Percentiles rank a stretch among this genome's conserved stretches.
phyloP scores from a whole-genome alignment of 306 rosid species.

The Ochetophila trinervis region DNA sequence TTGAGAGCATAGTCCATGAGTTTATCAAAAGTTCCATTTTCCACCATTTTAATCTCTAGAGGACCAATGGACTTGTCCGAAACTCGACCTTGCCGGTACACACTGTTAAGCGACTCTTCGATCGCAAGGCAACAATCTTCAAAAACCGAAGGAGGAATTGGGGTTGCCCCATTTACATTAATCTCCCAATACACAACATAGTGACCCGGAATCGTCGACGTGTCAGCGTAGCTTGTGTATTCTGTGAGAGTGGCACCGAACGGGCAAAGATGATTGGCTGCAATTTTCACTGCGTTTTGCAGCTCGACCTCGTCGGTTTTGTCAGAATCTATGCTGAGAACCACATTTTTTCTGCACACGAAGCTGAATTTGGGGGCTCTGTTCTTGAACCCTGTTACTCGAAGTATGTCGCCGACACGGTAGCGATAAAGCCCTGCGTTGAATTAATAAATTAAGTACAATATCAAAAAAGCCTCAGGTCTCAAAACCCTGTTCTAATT shows the following conservation, averaged over 20 bases:
- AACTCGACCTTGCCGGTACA: slow-evolving; percentile 54
- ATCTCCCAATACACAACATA: slow-evolving; percentile 67
- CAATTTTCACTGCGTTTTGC: slow-evolving; percentile 50
- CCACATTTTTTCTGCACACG: slow-evolving; percentile 54
- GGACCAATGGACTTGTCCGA: slow-evolving; percentile 55
- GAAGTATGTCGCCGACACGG: slow-evolving; percentile 53
- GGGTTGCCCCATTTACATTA: neutral
- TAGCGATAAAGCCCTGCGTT: slow-evolving; percentile 55
- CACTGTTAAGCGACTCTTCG: slow-evolving; percentile 47
- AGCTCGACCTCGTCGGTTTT: slow-evolving; percentile 62
- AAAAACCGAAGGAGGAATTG: slow-evolving; percentile 38
- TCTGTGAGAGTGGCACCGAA: slow-evolving; percentile 37
- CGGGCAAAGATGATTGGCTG: slow-evolving; percentile 32
- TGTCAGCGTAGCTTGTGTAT: slow-evolving; percentile 52
- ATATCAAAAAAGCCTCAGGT: neutral
- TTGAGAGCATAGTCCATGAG: slow-evolving; percentile 55
- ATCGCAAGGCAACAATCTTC: slow-evolving; percentile 46
- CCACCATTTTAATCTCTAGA: slow-evolving; percentile 50
- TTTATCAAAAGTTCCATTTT: slow-evolving; percentile 53
- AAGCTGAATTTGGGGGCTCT: slow-evolving; percentile 64
- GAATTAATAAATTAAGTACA: neutral
- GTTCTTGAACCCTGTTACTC: slow-evolving; percentile 65
- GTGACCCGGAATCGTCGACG: slow-evolving; percentile 52
- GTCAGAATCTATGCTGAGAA: slow-evolving; percentile 52
- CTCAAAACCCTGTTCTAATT: no score